Conservation (phyloP, 2,329 filamentous ascomycete species). For the Teratosphaeriaceae sp. region DNA sequence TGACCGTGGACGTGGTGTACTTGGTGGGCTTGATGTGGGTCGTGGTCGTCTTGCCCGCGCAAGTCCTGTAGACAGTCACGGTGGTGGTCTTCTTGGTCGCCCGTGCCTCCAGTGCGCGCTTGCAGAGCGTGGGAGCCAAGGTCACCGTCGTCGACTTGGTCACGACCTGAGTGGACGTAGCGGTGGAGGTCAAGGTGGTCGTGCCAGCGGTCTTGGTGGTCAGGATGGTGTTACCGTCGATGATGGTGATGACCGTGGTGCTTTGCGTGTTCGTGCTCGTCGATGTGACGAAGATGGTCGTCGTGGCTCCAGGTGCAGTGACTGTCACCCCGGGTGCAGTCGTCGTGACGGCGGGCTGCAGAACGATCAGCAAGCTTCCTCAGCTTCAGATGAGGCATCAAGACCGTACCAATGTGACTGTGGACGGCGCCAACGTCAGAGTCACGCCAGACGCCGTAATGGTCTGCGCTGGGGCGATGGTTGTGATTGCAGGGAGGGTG, state of each 20-base stretch:
- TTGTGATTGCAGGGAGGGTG: background rate
- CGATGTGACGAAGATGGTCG: background rate
- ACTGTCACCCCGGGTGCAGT: background rate
- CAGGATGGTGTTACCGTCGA: background rate
- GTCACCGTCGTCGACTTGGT: background rate
- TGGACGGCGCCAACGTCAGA: background rate
- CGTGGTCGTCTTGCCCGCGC: background rate
- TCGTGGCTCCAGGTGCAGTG: background rate
- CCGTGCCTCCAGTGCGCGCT: background rate
- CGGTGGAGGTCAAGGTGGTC: background rate
- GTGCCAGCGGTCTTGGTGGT: background rate
- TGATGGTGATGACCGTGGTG: background rate
- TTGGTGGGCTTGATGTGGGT: background rate
- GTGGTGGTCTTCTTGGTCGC: background rate
- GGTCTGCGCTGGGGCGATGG: background rate
- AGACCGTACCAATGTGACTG: background rate
- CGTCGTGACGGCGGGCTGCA: background rate
- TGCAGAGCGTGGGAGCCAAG: background rate
- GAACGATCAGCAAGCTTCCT: background rate
- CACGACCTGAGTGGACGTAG: background rate
- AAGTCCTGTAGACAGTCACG: background rate
- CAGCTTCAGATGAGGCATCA: background rate
- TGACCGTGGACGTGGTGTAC: background rate
- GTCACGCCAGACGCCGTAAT: background rate
- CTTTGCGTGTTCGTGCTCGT: background rate